Conservation (phyloP, 2,329 filamentous ascomycete genomes). For the Trichoderma gracile region DNA sequence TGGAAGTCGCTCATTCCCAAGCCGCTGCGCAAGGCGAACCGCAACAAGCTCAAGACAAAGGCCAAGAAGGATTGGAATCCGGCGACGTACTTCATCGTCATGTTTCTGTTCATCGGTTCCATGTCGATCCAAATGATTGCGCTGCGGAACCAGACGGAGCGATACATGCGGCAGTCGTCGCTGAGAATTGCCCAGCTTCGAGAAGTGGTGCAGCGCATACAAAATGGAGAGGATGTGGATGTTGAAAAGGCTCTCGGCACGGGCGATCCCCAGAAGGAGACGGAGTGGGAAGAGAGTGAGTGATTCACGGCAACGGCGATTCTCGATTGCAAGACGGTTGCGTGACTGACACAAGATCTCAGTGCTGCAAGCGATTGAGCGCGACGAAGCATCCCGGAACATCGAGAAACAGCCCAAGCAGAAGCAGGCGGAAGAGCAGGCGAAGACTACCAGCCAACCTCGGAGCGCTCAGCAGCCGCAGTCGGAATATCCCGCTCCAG, state of each 20-base stretch:
- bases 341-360: constrained; percentile 27
- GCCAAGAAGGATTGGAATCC: constrained; percentile 71
- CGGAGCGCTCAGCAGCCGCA: constrained; percentile 26
- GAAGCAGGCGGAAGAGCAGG: constrained; percentile 34
- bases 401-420: constrained; percentile 45
- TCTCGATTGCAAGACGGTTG: background rate
- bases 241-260: constrained; percentile 81
- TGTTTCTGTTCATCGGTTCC: constrained; percentile 85
- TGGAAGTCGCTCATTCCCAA: constrained; percentile 73
- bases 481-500: constrained; percentile 31
- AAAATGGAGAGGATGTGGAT: constrained; percentile 75
- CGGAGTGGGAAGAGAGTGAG: constrained; percentile 84
- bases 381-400: constrained; percentile 57
- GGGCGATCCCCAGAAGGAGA: constrained; percentile 71
- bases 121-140: constrained; percentile 93
- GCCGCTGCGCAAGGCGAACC: constrained; percentile 54
- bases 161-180: constrained; percentile 74
- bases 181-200: constrained; percentile 73
- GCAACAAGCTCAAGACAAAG: constrained; percentile 38
- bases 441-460: constrained; percentile 15
- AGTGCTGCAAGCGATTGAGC: constrained; percentile 68
- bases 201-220: constrained; percentile 72
- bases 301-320: background rate
- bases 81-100: constrained; percentile 77
- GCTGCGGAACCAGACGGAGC: constrained; percentile 71